Conservation (phyloP, 805 yeast genomes). For the Candida morakotiae region DNA sequence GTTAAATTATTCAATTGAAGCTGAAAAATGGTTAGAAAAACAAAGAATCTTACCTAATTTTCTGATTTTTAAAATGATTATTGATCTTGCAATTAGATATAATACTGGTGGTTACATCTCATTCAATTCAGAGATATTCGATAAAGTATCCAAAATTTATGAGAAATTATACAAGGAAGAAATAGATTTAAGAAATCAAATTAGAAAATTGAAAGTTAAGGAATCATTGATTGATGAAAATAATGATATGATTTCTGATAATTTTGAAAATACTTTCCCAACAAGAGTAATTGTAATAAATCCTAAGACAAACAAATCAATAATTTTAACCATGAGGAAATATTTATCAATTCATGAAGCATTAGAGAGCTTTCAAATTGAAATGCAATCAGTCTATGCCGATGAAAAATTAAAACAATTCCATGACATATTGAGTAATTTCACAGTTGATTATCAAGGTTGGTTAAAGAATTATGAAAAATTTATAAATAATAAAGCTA, state of each 20-base stretch:
- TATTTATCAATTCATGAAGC: constrained; percentile 18
- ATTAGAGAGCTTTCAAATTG: constrained; percentile 16
- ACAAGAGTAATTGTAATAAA: constrained; percentile 44
- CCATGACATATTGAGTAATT: constrained; percentile 31
- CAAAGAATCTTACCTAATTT: constrained; percentile 51
- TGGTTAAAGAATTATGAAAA: constrained; percentile 51
- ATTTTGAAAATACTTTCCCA: constrained; percentile 48
- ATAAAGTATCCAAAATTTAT: constrained; percentile 29
- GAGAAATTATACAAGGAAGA: constrained; percentile 38
- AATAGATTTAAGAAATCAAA: constrained; percentile 32
- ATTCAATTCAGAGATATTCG: constrained; percentile 33
- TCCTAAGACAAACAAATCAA: constrained; percentile 22
- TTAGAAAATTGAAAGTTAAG: constrained; percentile 26
- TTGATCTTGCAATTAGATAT: constrained; percentile 42
- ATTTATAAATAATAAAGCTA: constrained; percentile 34
- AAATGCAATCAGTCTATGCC: constrained; percentile 43
- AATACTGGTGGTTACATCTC: constrained; percentile 25
- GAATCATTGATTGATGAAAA: constrained; percentile 25
- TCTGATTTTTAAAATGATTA: constrained; percentile 45
- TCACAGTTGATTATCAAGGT: constrained; percentile 42
- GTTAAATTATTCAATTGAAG: constrained; percentile 47
- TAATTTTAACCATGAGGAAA: constrained; percentile 26
- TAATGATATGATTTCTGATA: constrained; percentile 49
- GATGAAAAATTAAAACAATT: constrained; percentile 49
- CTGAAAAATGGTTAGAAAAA: constrained; percentile 46